Conservation (phyloP, 1,139 yeast genomes). For the Protomyces pachydermus region DNA sequence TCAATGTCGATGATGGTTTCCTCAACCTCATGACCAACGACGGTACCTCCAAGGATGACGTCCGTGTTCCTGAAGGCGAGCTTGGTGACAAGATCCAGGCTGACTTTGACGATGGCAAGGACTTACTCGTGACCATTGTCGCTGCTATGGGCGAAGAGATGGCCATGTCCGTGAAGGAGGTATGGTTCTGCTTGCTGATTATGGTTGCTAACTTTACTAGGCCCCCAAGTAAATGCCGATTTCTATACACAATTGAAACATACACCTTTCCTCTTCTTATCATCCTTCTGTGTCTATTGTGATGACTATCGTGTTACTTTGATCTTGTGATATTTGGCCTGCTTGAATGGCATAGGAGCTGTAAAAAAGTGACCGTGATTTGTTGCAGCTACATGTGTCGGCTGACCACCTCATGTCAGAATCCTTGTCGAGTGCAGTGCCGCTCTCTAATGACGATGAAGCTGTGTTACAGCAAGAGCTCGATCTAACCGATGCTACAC, state of each 20-base stretch:
- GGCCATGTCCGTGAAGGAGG: slow-evolving; percentile 23
- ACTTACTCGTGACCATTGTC: slow-evolving; percentile 89
- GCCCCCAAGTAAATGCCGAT: not conserved
- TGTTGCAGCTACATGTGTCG: too few species aligned
- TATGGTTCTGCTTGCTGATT: not conserved
- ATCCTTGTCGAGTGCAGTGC: not conserved
- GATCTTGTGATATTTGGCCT: too few species aligned
- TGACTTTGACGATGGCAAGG: slow-evolving; percentile 97
- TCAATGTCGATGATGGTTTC: slow-evolving; percentile 98
- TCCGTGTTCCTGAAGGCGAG: slow-evolving; percentile 96
- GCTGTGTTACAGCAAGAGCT: slow-evolving; percentile 2
- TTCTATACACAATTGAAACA: not conserved
- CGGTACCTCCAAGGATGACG: slow-evolving; percentile 99
- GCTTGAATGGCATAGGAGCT: too few species aligned
- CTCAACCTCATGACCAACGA: slow-evolving; percentile 93
- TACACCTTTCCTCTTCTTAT: not conserved
- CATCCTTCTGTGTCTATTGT: not conserved
- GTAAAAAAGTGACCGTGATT: too few species aligned
- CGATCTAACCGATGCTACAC: not conserved
- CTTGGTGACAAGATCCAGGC: slow-evolving; percentile 86
- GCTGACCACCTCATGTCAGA: not conserved
- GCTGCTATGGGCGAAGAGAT: slow-evolving; percentile 95
- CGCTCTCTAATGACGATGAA: slow-evolving; percentile 18
- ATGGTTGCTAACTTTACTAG: not conserved
- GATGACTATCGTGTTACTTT: too few species aligned